Conservation (phyloP, 2,329 filamentous ascomycete genomes). For the Apiospora hydei region DNA sequence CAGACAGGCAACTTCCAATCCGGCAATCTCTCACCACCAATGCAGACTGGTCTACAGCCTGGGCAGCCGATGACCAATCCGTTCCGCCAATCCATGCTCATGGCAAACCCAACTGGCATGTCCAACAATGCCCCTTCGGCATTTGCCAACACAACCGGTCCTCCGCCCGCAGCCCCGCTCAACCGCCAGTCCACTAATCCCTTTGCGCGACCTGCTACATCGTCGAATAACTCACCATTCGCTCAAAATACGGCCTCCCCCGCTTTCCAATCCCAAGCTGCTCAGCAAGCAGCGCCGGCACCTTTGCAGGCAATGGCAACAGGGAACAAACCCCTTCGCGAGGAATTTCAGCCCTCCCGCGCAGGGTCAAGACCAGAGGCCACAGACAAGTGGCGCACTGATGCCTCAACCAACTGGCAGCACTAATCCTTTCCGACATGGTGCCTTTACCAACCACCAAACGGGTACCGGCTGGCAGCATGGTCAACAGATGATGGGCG, state of each 20-base stretch:
- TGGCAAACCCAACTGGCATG: conserved; percentile 60
- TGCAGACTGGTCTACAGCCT: conserved; percentile 51
- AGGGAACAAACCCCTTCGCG: conserved; percentile 68
- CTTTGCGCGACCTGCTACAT: conserved; percentile 73
- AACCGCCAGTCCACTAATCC: conserved; percentile 81
- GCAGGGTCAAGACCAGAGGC: conserved; percentile 48
- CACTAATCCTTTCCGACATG: conserved; percentile 95
- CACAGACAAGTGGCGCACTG: conserved; percentile 57
- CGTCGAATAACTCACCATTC: conserved; percentile 50
- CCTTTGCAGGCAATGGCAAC: conserved; percentile 59
- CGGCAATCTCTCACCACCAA: conserved; percentile 48
- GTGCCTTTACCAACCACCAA: conserved; percentile 85
- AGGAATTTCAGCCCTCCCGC: conserved; percentile 49
- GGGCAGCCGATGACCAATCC: conserved; percentile 81
- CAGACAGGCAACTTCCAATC: conserved; percentile 55
- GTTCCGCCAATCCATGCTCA: conserved; percentile 90
- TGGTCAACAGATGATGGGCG: conserved; percentile 79
- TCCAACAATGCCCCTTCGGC: conserved; percentile 46
- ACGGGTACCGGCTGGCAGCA: conserved; percentile 91
- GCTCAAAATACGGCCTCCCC: conserved; percentile 38
- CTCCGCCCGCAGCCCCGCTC: conserved; percentile 44
- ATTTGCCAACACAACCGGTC: conserved; percentile 51
- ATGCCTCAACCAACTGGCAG: conserved; percentile 82
- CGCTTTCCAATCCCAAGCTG: conserved; percentile 38
- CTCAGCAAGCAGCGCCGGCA: conserved; percentile 44